phyloP scores from a whole-genome alignment of 805 yeast species.

The Lachancea dasiensis region DNA sequence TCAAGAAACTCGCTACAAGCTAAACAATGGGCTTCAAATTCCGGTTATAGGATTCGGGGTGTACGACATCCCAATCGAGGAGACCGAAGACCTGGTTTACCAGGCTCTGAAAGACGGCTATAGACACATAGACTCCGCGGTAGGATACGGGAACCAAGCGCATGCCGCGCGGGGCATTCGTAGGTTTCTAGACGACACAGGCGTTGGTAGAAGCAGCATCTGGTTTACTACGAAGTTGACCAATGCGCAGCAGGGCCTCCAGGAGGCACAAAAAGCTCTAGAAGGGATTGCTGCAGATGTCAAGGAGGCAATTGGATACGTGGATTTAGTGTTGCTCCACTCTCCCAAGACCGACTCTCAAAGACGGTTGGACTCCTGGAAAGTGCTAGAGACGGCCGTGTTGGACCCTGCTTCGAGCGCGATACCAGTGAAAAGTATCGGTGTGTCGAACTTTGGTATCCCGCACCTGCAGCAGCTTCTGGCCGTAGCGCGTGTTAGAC shows the following conservation, averaged over 20 bases:
- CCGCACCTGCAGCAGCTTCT: slow-evolving; percentile 56
- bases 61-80: slow-evolving; percentile 37
- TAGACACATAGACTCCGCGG: slow-evolving; percentile 72
- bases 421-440: slow-evolving; percentile 58
- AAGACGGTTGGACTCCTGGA: slow-evolving; percentile 56
- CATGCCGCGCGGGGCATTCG: slow-evolving; percentile 57
- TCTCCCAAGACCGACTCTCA: slow-evolving; percentile 47
- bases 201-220: slow-evolving; percentile 44
- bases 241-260: slow-evolving; percentile 58
- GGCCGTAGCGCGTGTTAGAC: slow-evolving; percentile 44
- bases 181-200: slow-evolving; percentile 43
- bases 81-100: slow-evolving; percentile 41
- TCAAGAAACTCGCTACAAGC: slow-evolving; percentile 42
- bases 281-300: slow-evolving; percentile 49
- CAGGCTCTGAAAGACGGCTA: slow-evolving; percentile 61
- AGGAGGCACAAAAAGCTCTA: slow-evolving; percentile 52
- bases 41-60: slow-evolving; percentile 57
- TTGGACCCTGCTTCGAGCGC: slow-evolving; percentile 25
- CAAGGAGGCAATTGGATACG: slow-evolving; percentile 45
- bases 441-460: slow-evolving; percentile 70
- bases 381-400: slow-evolving; percentile 68
- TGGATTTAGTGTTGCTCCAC: slow-evolving; percentile 65
- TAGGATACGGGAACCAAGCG: slow-evolving; percentile 53
- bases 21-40: slow-evolving; percentile 49
- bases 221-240: slow-evolving; percentile 69